Evolutionary conservation across 177 flowering plant genomes (phyloP), one percentile per base, ranked within the genome.

Genomic region (Tripterygium wilfordii): DNA sequence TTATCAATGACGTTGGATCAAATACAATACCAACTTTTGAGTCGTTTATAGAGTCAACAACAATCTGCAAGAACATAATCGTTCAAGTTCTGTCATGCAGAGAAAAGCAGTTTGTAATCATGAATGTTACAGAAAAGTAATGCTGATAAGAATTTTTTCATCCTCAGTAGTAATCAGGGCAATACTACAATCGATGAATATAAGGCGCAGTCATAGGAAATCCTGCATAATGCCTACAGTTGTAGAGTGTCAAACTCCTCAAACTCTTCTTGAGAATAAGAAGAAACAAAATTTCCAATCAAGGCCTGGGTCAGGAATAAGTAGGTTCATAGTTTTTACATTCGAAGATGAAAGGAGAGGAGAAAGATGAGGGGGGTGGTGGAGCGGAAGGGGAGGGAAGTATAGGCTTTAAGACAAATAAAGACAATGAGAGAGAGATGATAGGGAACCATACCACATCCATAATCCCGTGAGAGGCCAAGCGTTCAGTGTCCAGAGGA

Each of bases 401-500:
- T n/a, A n/a, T n/a, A n/a, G n/a, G n/a, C n/a, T n/a, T n/a, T n/a
- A n/a, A n/a, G n/a, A n/a, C n/a, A n/a, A n/a, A n/a, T n/a, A n/a
- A n/a, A n/a, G n/a, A n/a, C n/a, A n/a, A n/a, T n/a, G n/a, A n/a
- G n/a, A n/a, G n/a, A n/a, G n/a, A n/a, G n/a, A 15, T 13, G 16
- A 22, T 2, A 51, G 3, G 48, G 41, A 62, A 10, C 35, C 76
- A 42, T 76, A 85, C 98, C 96, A 90, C 84, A 46, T 74, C 60
- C 54, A 56, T 51, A 43, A 90, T 78, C 62, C 96, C 86, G 69
- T 75, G 89, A 5, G 69, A 56, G 53, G 81, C 70, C 71, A 90
- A 69, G 42, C 38, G 19, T 17, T 79, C 49, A 50, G 49, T 29
- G 63, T 85, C 85, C 21, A 83, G 57, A 22, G 81, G 81, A 77